Evolutionary conservation across 495 filamentous ascomycete species (phyloP).

Genomic region (Penicillium bovifimosum): DNA sequence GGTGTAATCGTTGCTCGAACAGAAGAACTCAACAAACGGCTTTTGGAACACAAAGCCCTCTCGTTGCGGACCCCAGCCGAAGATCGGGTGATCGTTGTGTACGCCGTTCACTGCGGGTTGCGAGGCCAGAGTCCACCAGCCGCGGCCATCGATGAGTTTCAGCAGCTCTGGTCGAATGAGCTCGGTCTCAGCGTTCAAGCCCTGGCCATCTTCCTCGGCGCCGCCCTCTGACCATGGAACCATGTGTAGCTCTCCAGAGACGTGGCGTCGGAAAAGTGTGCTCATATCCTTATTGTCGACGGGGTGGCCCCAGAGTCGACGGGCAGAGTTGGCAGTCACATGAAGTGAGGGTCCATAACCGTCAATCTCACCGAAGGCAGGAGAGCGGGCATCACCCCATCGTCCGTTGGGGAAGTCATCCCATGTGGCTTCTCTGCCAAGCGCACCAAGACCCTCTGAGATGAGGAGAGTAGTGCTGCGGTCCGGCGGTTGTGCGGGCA

Average conservation of each 20-base stretch:
- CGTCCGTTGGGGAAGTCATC: slow-evolving; percentile 97
- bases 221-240: slow-evolving; percentile 95
- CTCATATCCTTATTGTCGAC: slow-evolving; percentile 63
- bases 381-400: slow-evolving; percentile 87
- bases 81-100: slow-evolving; percentile 65
- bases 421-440: slow-evolving; percentile 95
- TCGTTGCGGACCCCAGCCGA: slow-evolving; percentile 89
- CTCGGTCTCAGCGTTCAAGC: slow-evolving; percentile 69
- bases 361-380: slow-evolving; percentile 92
- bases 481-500: slow-evolving; percentile 40
- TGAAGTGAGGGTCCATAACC: slow-evolving; percentile 90
- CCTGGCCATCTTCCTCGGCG: slow-evolving; percentile 43
- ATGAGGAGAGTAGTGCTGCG: slow-evolving; percentile 83
- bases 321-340: slow-evolving; percentile 69
- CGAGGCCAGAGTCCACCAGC: slow-evolving; percentile 94
- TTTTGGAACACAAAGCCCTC: slow-evolving; percentile 95
- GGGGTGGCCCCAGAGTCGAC: slow-evolving; percentile 78
- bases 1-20: slow-evolving; percentile 64
- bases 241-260: slow-evolving; percentile 63
- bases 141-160: slow-evolving; percentile 63
- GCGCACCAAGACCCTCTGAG: slow-evolving; percentile 82
- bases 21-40: slow-evolving; percentile 94
- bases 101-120: slow-evolving; percentile 91
- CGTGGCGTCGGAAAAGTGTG: slow-evolving; percentile 70
- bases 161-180: slow-evolving; percentile 71